Evolutionary conservation across 2,329 filamentous ascomycete species (phyloP).

Genomic region (Phaeosphaeria sp.): DNA sequence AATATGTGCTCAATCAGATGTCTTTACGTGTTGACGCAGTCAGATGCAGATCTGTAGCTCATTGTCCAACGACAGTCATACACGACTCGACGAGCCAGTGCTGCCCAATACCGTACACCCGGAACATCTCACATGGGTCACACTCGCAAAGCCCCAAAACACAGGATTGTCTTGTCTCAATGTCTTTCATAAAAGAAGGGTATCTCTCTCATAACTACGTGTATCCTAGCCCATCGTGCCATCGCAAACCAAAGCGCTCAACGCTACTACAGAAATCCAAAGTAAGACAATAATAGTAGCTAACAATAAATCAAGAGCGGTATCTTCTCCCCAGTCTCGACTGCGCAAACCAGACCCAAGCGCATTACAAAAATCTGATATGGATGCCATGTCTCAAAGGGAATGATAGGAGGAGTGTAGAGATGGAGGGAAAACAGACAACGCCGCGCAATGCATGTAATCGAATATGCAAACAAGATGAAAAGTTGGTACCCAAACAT

Average conservation of each 20-base stretch:
- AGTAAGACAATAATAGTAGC: neutral
- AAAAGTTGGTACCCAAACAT: constrained; percentile 1
- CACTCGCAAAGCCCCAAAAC: neutral
- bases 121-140: neutral
- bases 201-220: constrained; percentile 8
- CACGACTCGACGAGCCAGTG: neutral
- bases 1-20: neutral
- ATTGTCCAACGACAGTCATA: neutral
- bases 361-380: constrained; percentile 1
- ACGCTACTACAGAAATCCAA: neutral
- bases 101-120: neutral
- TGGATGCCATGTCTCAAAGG: neutral
- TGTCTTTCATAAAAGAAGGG: constrained; percentile 6
- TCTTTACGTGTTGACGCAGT: neutral
- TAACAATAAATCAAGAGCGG: neutral
- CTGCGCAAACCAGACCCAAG: neutral
- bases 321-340: neutral
- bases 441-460: constrained; percentile 3
- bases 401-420: neutral
- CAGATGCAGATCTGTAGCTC: neutral
- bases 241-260: neutral
- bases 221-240: neutral
- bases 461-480: neutral
- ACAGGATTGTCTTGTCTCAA: neutral
- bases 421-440: neutral